Conservation (phyloP, 2,329 filamentous ascomycete genomes). For the Cordyceps militaris region DNA sequence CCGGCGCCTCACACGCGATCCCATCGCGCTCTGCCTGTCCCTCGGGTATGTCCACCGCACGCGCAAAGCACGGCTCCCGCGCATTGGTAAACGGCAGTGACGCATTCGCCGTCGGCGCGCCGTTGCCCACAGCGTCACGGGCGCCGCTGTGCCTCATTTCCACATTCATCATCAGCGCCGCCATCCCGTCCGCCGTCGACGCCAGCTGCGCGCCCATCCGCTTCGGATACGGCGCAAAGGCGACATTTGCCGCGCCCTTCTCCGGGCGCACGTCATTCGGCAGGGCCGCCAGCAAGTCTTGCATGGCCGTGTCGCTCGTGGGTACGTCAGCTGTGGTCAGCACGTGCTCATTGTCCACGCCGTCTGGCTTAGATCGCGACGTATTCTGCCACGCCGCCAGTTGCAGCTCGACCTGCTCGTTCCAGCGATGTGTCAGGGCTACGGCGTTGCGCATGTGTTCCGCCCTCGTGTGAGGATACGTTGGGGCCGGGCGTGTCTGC, state of each 20-base stretch:
- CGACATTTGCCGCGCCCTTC: not conserved
- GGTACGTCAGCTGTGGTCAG: constrained; percentile 8
- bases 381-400: constrained; percentile 38
- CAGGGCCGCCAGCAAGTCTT: constrained; percentile 15
- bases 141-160: not conserved
- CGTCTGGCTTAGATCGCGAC: constrained; percentile 35
- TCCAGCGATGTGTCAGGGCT: constrained; percentile 44
- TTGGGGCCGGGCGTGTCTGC: constrained; percentile 35
- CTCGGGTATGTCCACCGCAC: constrained; percentile 14
- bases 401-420: constrained; percentile 33
- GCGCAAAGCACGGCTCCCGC: constrained; percentile 9
- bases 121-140: not conserved
- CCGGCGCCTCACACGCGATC: constrained; percentile 33
- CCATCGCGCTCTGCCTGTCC: constrained; percentile 14
- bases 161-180: not conserved
- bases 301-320: constrained; percentile 7
- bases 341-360: constrained; percentile 20
- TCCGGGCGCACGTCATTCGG: constrained; percentile 19
- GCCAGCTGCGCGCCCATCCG: not conserved
- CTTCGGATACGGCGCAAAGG: constrained; percentile 5
- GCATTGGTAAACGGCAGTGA: not conserved
- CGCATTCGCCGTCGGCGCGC: not conserved
- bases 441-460: constrained; percentile 50
- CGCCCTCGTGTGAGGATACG: constrained; percentile 38
- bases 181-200: not conserved